A percentile compares a stretch with the other conserved stretches of the same genome.
Conservation (phyloP, 164 flowering plant genomes). For the Akebia trifoliata region DNA sequence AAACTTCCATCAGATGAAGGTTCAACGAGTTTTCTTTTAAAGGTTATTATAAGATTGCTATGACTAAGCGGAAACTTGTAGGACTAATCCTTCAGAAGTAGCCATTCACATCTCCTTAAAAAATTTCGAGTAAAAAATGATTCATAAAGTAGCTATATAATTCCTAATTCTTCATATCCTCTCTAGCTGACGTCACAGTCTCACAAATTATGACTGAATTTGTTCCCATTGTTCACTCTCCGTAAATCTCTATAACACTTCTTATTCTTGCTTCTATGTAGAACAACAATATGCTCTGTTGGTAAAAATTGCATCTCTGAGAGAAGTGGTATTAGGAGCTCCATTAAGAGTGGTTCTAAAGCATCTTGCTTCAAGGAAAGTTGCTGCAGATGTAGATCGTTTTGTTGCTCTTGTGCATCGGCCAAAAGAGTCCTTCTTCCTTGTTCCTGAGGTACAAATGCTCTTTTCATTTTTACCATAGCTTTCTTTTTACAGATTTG, state of each 20-base stretch:
- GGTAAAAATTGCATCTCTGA: constrained; percentile 79
- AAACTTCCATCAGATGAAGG: constrained; percentile 94
- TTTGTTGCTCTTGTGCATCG: constrained; percentile 89
- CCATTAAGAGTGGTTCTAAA: constrained; percentile 68
- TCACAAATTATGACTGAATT: too few relatives aligned
- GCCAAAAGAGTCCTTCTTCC: constrained; percentile 84
- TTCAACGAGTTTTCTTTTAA: constrained; percentile 46
- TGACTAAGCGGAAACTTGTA: constrained; percentile 14
- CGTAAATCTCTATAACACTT: too few relatives aligned
- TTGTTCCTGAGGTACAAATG: constrained; percentile 69
- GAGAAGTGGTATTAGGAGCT: constrained; percentile 96
- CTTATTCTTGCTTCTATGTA: constrained; percentile 22
- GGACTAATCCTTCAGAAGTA: constrained; percentile 6
- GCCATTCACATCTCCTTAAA: neutral
- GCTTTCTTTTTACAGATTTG: constrained; percentile 2
- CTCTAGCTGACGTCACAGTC: too few relatives aligned
- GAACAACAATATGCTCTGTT: constrained; percentile 58
- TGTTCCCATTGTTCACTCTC: too few relatives aligned
- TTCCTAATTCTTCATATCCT: neutral
- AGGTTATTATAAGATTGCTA: constrained; percentile 46
- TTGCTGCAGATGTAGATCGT: constrained; percentile 50
- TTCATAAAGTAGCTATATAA: neutral
- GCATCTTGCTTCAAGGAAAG: constrained; percentile 61
- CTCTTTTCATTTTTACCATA: neutral
- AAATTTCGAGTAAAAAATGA: neutral